These are phyloP conservation scores for Colletotrichum sp. DNA, from an alignment of 2,329 filamentous ascomycete species.

Conservation along the genomic window DNA sequence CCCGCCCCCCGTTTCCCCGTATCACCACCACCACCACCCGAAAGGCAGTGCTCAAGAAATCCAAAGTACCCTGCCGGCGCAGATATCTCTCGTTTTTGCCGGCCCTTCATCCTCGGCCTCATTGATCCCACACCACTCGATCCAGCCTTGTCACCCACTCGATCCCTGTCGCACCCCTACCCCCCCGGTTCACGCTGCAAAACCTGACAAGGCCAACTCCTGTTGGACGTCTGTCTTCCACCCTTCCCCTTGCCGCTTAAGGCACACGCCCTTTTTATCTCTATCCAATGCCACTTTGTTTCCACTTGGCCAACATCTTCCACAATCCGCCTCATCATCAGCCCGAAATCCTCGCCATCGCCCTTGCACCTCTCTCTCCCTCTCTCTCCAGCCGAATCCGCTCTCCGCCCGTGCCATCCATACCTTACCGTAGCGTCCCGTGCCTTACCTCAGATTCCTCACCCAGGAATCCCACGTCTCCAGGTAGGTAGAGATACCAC, in stretches of 20 bases:
- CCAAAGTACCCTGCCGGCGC: background rate
- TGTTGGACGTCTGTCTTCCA: background rate
- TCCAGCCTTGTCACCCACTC: background rate
- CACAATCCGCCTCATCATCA: background rate
- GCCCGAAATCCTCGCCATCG: background rate
- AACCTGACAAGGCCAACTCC: background rate
- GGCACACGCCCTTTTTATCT: background rate
- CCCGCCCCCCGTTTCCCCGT: conserved; percentile 8
- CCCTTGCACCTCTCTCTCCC: background rate
- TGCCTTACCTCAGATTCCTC: background rate
- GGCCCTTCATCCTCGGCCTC: background rate
- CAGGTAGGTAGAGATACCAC: background rate
- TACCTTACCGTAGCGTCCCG: background rate
- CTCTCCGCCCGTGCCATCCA: background rate
- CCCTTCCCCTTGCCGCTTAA: background rate
- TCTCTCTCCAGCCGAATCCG: background rate
- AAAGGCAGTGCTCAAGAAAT: background rate
- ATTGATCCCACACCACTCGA: background rate
- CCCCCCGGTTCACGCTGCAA: background rate
- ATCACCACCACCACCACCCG: background rate
- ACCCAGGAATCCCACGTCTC: background rate
- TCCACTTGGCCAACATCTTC: background rate
- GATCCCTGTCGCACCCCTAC: background rate
- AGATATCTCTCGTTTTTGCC: conserved; percentile 2
- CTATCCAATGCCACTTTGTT: background rate